These are phyloP conservation scores for Yarrowia sp. DNA, from an alignment of 805 yeast species.

Conservation along the genomic window DNA sequence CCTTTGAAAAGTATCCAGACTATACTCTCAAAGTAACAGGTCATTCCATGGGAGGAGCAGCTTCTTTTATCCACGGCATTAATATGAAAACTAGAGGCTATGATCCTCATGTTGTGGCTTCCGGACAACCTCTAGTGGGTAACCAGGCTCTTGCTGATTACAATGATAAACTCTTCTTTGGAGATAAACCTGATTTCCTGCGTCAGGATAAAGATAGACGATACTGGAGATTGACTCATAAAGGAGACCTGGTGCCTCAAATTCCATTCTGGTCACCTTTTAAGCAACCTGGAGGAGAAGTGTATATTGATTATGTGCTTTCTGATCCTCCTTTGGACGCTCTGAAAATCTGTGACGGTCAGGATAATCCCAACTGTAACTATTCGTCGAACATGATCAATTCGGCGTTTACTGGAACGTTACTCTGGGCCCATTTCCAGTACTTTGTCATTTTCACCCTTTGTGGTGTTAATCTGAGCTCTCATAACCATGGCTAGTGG, in stretches of 20 bases:
- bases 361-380: conserved; percentile 7
- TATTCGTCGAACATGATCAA: conserved; percentile 1
- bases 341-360: background rate
- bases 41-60: conserved; percentile 7
- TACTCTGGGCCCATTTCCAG: conserved; percentile 7
- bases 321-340: background rate
- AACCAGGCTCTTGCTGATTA: background rate
- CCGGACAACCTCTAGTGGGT: background rate
- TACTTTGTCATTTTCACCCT: conserved; percentile 1
- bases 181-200: background rate
- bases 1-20: background rate
- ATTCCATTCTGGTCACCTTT: conserved; percentile 1
- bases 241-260: background rate
- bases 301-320: background rate
- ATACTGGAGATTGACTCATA: background rate
- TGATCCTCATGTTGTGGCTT: background rate
- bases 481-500: background rate
- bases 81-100: background rate
- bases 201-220: background rate
- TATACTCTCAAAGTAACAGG: conserved; percentile 7
- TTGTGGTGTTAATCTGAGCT: background rate
- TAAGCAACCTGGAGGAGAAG: background rate
- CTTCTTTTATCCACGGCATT: background rate
- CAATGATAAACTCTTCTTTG: background rate
- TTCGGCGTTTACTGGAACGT: background rate